A percentile compares a stretch with the other conserved stretches of the same genome.
Conservation (phyloP, 805 yeast genomes). For the Candida krabiensis region DNA sequence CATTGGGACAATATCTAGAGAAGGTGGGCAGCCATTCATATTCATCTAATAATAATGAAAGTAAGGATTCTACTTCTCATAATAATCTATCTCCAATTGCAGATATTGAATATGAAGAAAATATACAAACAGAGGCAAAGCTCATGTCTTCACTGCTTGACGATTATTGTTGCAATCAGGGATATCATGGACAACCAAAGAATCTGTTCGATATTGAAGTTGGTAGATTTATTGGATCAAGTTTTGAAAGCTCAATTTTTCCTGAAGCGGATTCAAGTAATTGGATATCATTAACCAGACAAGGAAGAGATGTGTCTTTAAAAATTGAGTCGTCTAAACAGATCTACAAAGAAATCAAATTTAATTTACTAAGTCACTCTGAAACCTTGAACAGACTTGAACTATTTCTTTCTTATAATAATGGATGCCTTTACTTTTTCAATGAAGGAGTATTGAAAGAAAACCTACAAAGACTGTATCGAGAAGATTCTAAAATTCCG, state of each 20-base stretch:
- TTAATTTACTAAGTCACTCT: slow-evolving; percentile 63
- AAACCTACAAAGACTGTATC: slow-evolving; percentile 56
- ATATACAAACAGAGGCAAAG: slow-evolving; percentile 1
- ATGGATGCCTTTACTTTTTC: slow-evolving; percentile 74
- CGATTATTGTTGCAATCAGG: slow-evolving; percentile 59
- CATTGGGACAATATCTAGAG: slow-evolving; percentile 27
- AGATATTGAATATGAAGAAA: not conserved
- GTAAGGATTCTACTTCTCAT: not conserved
- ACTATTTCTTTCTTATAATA: slow-evolving; percentile 67
- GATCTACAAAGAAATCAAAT: slow-evolving; percentile 39
- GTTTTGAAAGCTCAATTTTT: not conserved
- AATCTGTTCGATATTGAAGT: slow-evolving; percentile 72
- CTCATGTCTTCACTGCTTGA: slow-evolving; percentile 59
- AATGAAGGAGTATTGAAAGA: slow-evolving; percentile 69
- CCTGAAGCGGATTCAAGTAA: not conserved
- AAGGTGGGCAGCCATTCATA: slow-evolving; percentile 1
- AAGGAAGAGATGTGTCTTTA: not conserved
- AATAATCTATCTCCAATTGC: not conserved
- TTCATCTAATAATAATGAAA: not conserved
- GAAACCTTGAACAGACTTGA: slow-evolving; percentile 67
- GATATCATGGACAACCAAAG: slow-evolving; percentile 70
- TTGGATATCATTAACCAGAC: not conserved
- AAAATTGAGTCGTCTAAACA: not conserved
- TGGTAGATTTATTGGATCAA: slow-evolving; percentile 38
- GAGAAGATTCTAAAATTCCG: slow-evolving; percentile 24